Base-by-base conservation (phyloP, 2,329 filamentous ascomycete species). In the Parastagonospora nodorum region DNA sequence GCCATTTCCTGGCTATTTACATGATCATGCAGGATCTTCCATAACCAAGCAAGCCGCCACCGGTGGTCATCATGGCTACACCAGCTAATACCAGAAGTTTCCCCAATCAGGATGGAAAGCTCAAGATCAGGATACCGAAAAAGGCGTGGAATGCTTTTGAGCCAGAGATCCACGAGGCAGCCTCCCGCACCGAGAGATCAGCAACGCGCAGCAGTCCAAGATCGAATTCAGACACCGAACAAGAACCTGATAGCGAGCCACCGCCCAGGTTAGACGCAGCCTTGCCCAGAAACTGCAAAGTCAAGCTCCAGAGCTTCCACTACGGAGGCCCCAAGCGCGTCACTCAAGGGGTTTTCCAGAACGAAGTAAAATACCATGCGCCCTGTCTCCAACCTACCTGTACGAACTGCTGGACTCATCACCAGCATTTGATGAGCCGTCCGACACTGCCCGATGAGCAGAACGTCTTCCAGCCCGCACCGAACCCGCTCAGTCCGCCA, bases 351-450 rank as follows among this genome's bases (percentile, higher is more conserved):
- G 11, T 38, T 3, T 39, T 15, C 12, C 30, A 8, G 15, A 42
- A 57, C 19, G 37, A 37, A 2, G 50, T 66, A 29, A 57, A 49
- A 2, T 42, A 51, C 9, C 41, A 51, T 7, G 16, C 36, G 4
- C 63, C 63, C 1, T 66, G 63, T 42, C 40, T 63, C 2, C 29
- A 42, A 8, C 11, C 29, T 1, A 55, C 55, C 2, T 66, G 62
- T 19, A 19, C n/a, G 12, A 61, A 31, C 12, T 66, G 63, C 37
- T 39, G 38, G 42, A 24, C 24, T 15, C 58, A 54, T 52, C 54
- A 63, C 38, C 16, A 35, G 8, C 55, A 58, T 32, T 2, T 58
- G 30, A 38, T 40, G 28, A 9, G 16, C 8, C 29, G 7, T 16
- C 14, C 19, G 27, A 10, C 12, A 16, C 14, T n/a, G 15, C 9